Conservation (phyloP, 768 basidiomycete genomes). For the Boletus sensibilis region DNA sequence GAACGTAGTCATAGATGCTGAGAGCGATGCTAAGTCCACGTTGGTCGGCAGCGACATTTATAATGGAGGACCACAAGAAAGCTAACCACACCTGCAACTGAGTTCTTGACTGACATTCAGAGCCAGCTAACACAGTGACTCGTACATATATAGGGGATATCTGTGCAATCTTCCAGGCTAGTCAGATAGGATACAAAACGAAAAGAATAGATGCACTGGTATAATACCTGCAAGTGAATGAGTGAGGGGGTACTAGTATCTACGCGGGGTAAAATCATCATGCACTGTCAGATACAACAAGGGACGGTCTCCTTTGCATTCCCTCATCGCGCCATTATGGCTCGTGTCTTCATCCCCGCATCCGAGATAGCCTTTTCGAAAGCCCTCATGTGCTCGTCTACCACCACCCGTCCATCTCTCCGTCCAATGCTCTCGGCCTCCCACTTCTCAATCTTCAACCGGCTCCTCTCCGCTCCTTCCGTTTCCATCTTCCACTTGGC, state of each 20-base stretch:
- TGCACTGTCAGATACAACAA: constrained; percentile 3
- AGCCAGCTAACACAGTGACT: not conserved
- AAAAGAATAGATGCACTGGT: constrained; percentile 18
- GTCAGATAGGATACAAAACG: constrained; percentile 21
- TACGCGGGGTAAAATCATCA: constrained; percentile 8
- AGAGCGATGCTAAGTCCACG: too few species aligned
- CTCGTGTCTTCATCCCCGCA: constrained; percentile 72
- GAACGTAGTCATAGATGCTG: too few species aligned
- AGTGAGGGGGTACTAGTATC: constrained; percentile 6
- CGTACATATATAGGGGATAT: not conserved
- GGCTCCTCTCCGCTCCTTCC: constrained; percentile 83
- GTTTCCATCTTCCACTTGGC: constrained; percentile 79
- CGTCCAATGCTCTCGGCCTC: constrained; percentile 52
- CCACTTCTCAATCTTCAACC: constrained; percentile 75
- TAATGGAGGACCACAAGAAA: too few species aligned
- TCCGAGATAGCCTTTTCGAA: constrained; percentile 73
- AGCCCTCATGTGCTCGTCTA: constrained; percentile 74
- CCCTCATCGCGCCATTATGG: constrained; percentile 73
- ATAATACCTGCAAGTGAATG: constrained; percentile 23
- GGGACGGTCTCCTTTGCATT: not conserved
- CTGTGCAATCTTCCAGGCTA: not conserved
- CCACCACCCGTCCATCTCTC: constrained; percentile 64
- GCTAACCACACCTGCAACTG: too few species aligned
- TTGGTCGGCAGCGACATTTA: too few species aligned
- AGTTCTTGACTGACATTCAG: too few species aligned